Evolutionary conservation across 139 green algal genomes (phyloP), one percentile per base, ranked within the genome.

Genomic region (Coelastrella sp.): DNA sequence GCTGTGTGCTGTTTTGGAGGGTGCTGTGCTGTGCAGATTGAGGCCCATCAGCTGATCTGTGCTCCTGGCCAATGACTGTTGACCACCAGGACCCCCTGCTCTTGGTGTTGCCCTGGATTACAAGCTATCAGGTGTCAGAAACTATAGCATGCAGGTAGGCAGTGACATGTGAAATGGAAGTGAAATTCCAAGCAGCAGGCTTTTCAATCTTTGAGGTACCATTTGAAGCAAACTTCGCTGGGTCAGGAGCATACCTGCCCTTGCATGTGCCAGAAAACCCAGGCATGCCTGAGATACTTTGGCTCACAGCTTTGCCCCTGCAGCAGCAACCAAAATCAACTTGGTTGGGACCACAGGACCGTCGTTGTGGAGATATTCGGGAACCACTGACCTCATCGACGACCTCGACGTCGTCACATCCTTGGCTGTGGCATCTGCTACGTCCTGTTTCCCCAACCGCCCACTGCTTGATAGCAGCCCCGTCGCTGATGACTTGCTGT

Each of bases 1-100:
- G 84, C 84, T 88, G 6, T 19, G 80, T 57, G 84, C 84, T 60
- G 84, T 68, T 68, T 88, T 88, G 84, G 84, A 88, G 7, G 84
- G 84, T 15, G 84, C 84, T 66, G 84, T 88, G 68, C 84, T 88
- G 84, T 82, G 84, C 84, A 88, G 49, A 68, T 88, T 70, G 20
- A 88, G 68, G 49, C 84, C 68, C 10, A 14, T 59, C 84, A 88
- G 20, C 35, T 88, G 84, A 68, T 87, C 82, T 7, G 82, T 87
- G 65, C 63, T 63, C 8, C 35, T 86, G 22, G 8, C 59, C 15
- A 78, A 65, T 12, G 27, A 61, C 22, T 87, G 82, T 75, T 59
- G 12, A 22, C 35, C 8, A 25, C 35, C 60, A 70, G 19, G 6
- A 35, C 68, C 68, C 17, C 68, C 68, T 20, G 63, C 60, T n/a